These are phyloP conservation scores for Pelargonium fulgidum DNA, from an alignment of 441 rosid species.

Conservation along the genomic window DNA sequence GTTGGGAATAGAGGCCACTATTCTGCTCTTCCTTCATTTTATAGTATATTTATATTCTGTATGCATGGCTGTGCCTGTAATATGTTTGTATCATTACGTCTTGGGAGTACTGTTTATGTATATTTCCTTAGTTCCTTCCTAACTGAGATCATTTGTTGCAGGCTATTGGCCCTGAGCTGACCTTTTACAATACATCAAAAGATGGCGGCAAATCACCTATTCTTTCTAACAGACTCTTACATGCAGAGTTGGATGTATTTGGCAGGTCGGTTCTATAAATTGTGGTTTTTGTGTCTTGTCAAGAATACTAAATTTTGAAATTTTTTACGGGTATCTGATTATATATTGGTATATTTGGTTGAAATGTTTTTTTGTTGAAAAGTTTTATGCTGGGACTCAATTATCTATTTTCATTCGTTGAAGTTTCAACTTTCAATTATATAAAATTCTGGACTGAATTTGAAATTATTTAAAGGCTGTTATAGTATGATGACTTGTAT, in stretches of 20 bases:
- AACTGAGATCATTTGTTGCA: slow-evolving; percentile 34
- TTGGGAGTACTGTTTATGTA: slow-evolving; percentile 7
- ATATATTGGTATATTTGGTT: not conserved
- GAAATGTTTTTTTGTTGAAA: too few relatives aligned
- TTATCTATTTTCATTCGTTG: too few relatives aligned
- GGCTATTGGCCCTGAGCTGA: slow-evolving; percentile 97
- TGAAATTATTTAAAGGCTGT: too few relatives aligned
- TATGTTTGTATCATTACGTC: not conserved
- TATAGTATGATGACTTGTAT: slow-evolving; percentile 18
- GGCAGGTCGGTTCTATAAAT: slow-evolving; percentile 48
- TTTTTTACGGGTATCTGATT: not conserved
- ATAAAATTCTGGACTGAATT: not conserved
- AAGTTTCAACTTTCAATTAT: too few relatives aligned
- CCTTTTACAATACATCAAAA: slow-evolving; percentile 79
- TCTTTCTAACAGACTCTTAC: slow-evolving; percentile 82
- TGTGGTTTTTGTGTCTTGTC: not conserved
- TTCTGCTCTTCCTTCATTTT: not conserved
- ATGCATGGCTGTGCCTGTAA: not conserved
- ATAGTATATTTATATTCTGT: not conserved
- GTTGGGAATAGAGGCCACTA: not conserved
- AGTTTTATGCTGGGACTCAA: too few relatives aligned
- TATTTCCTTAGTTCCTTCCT: slow-evolving; percentile 17
- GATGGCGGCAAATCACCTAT: slow-evolving; percentile 57
- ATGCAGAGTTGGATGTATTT: slow-evolving; percentile 81
- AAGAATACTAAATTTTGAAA: not conserved